These are phyloP conservation scores for Fraxinus ornus DNA, from an alignment of 305 asterid genomes.

Conservation along the genomic window DNA sequence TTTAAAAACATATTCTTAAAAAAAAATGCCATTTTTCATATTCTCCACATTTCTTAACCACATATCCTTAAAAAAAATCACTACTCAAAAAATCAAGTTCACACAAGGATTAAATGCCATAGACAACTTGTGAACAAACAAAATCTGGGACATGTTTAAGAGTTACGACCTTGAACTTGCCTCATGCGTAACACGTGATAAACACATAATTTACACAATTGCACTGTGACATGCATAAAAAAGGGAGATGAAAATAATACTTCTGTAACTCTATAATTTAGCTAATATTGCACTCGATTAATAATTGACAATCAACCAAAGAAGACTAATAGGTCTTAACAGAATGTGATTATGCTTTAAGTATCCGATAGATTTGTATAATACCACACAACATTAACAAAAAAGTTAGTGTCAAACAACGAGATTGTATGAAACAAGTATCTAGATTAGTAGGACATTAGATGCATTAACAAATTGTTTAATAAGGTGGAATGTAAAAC, in stretches of 20 bases:
- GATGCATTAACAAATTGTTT: no score
- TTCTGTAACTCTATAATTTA: background rate
- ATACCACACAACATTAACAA: background rate
- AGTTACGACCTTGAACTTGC: background rate
- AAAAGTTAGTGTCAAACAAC: background rate
- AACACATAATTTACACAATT: background rate
- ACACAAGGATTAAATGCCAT: no score
- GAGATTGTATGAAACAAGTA: background rate
- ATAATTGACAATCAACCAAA: background rate
- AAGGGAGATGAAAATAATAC: background rate
- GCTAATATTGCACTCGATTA: background rate
- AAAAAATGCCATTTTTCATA: background rate
- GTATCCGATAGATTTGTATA: no score
- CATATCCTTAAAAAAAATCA: no score
- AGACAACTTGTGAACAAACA: background rate
- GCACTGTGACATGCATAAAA: background rate
- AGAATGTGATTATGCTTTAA: no score
- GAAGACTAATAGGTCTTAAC: background rate
- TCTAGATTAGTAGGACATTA: background rate
- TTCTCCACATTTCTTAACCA: background rate
- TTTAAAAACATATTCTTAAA: no score
- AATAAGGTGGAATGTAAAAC: background rate
- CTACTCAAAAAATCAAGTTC: no score
- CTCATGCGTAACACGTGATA: background rate
- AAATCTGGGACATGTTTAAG: background rate